Evolutionary conservation across 1,139 yeast species (phyloP).

Genomic region (Yamadazyma triangularis): DNA sequence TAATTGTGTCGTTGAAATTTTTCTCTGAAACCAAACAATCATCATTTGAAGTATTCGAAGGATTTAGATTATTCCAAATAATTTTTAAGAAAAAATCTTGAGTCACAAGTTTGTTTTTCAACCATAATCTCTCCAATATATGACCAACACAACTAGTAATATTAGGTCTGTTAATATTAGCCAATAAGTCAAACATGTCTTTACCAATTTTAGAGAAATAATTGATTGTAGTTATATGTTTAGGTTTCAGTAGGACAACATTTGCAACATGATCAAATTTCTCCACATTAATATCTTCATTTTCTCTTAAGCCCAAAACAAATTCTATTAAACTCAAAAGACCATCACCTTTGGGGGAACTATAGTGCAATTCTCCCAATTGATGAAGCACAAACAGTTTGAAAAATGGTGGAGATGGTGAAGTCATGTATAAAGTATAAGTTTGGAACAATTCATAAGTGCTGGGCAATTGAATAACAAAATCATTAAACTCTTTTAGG

Average conservation of each 20-base stretch:
- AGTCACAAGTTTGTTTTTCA: slow-evolving; percentile 48
- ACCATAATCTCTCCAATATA: slow-evolving; percentile 50
- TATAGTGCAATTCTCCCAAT: slow-evolving; percentile 51
- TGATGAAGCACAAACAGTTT: slow-evolving; percentile 39
- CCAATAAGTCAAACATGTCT: slow-evolving; percentile 56
- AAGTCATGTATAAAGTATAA: slow-evolving; percentile 48
- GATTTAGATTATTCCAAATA: slow-evolving; percentile 44
- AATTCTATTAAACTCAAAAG: slow-evolving; percentile 70
- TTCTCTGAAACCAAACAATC: slow-evolving; percentile 38
- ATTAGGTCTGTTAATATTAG: slow-evolving; percentile 58
- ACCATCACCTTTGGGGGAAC: slow-evolving; percentile 57
- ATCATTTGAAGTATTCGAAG: slow-evolving; percentile 13
- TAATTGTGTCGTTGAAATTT: slow-evolving; percentile 57
- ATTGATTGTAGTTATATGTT: slow-evolving; percentile 33
- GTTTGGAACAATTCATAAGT: slow-evolving; percentile 58
- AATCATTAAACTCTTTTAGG: slow-evolving; percentile 10
- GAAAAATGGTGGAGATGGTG: slow-evolving; percentile 37
- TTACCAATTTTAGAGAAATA: slow-evolving; percentile 55
- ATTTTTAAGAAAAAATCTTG: slow-evolving; percentile 53
- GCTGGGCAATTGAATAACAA: slow-evolving; percentile 35
- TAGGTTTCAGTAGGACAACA: slow-evolving; percentile 61
- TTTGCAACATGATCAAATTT: slow-evolving; percentile 64
- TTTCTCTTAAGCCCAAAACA: slow-evolving; percentile 70
- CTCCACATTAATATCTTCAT: slow-evolving; percentile 60
- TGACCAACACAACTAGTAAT: slow-evolving; percentile 56